Evolutionary conservation across 2,329 filamentous ascomycete genomes (phyloP).

Genomic region (Tolypocladium cylindrosporum): DNA sequence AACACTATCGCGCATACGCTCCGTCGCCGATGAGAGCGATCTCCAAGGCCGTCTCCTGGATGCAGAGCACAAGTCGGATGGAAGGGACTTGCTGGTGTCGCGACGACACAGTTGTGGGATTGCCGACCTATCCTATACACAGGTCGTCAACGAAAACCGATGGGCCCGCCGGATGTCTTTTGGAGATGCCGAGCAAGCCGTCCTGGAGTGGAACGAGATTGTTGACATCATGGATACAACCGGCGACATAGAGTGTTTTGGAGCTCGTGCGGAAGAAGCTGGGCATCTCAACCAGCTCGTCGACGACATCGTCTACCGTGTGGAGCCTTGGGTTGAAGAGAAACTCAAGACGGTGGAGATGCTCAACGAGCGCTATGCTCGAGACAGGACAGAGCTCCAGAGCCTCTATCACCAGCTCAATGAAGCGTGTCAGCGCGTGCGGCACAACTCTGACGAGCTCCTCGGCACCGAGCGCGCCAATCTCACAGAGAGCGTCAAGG

Average conservation of each 20-base stretch:
- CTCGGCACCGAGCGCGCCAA: constrained; percentile 58
- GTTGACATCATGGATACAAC: constrained; percentile 26
- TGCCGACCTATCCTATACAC: constrained; percentile 18
- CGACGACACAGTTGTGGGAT: constrained; percentile 51
- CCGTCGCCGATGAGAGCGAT: constrained; percentile 48
- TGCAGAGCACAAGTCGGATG: constrained; percentile 34
- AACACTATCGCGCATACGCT: constrained; percentile 47
- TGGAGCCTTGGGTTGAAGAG: constrained; percentile 51
- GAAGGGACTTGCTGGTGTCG: constrained; percentile 39
- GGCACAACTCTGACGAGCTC: constrained; percentile 57
- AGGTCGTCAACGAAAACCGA: constrained; percentile 41
- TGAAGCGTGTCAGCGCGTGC: constrained; percentile 60
- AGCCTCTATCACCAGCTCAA: constrained; percentile 57
- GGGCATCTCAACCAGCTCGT: constrained; percentile 44
- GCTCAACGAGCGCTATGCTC: constrained; percentile 52
- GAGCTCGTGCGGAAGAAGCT: constrained; percentile 40
- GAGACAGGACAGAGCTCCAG: constrained; percentile 56
- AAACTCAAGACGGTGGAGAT: constrained; percentile 46
- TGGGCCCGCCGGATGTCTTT: constrained; percentile 70
- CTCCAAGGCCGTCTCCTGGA: constrained; percentile 42
- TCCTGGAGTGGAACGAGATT: constrained; percentile 56
- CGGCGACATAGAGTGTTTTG: constrained; percentile 15
- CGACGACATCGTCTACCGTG: constrained; percentile 35
- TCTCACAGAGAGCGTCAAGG: constrained; percentile 62
- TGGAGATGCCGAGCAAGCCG: constrained; percentile 63